Conservation (phyloP, 164 flowering plant genomes). For the Umbilicus rupestris region DNA sequence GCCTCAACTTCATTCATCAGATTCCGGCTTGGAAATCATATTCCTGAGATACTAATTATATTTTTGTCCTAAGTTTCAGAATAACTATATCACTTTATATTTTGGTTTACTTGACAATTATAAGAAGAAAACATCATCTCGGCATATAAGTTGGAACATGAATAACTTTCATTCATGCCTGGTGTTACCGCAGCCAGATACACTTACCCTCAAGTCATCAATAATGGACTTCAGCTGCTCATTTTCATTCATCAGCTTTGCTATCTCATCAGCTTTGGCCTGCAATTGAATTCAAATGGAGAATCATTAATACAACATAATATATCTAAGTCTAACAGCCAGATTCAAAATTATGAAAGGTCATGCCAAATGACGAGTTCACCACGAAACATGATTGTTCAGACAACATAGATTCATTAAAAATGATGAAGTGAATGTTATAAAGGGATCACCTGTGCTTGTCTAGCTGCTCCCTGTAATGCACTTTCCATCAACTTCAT, state of each 20-base stretch:
- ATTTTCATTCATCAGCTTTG: constrained; percentile 88
- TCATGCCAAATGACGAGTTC: background rate
- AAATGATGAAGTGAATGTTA: background rate
- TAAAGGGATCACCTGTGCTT: constrained; percentile 70
- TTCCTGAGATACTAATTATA: background rate
- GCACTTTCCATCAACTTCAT: constrained; percentile 98
- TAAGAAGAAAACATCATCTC: background rate
- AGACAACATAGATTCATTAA: background rate
- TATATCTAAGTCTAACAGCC: background rate
- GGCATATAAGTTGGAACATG: too few species aligned
- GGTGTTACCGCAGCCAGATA: background rate
- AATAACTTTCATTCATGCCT: background rate
- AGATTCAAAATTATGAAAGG: background rate
- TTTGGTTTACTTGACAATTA: background rate
- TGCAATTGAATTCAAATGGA: constrained; percentile 14
- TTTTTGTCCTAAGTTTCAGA: background rate
- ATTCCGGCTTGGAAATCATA: background rate
- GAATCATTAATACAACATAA: background rate
- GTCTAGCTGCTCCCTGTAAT: constrained; percentile 95
- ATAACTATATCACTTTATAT: background rate
- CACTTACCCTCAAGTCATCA: constrained; percentile 69
- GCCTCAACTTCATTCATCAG: background rate
- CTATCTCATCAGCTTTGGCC: constrained; percentile 97
- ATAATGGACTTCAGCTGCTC: constrained; percentile 62
- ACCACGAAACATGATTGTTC: background rate